Base-by-base conservation (phyloP, 2,329 filamentous ascomycete genomes). In the Akanthomyces uredinophilus region DNA sequence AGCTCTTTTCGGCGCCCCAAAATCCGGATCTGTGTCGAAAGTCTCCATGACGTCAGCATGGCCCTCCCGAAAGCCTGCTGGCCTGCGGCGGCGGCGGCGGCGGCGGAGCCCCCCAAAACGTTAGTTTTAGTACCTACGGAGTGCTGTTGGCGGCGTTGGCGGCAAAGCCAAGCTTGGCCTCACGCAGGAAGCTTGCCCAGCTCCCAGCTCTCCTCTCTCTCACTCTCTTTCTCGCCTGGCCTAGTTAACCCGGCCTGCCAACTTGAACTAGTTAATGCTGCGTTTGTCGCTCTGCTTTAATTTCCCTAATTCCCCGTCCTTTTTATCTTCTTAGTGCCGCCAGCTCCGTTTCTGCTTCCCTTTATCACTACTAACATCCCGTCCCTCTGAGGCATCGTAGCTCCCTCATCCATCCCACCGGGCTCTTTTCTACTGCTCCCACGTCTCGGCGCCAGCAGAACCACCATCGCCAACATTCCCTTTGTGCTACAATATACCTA, bases 11-110 rank as follows among this genome's bases (percentile, higher is more conserved):
- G 52, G 37, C 35, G 52, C 52, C 52, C 53, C 53, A 55, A 55
- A 55, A 46, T 55, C 53, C 53, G 53, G 53, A 55, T 32, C 39
- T 55, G 53, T 49, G 32, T 47, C 54, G n/a, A 64, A 60, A 55
- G 52, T 60, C 61, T 65, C 63, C 50, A 66, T 69, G 68, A 69
- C 68, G 68, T 69, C 68, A 69, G 62, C 37, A 56, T 47, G 44
- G 44, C 54, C 29, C 10, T 22, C 24, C n/a, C 41, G 11, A 44
- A 51, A 60, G 32, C 24, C 39, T 55, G 53, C 53, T 55, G 8
- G 27, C 24, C 20, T 41, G 37, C 37, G 44, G n/a, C n/a, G n/a
- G n/a, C n/a, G n/a, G n/a, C n/a, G n/a, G n/a, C n/a, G n/a, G n/a
- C n/a, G n/a, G 52, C 52, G 27, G 37, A 27, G 20, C 16, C 52